Evolutionary conservation across 495 filamentous ascomycete genomes (phyloP), one percentile per base, ranked within the genome.

Genomic region (Neurospora sp.): DNA sequence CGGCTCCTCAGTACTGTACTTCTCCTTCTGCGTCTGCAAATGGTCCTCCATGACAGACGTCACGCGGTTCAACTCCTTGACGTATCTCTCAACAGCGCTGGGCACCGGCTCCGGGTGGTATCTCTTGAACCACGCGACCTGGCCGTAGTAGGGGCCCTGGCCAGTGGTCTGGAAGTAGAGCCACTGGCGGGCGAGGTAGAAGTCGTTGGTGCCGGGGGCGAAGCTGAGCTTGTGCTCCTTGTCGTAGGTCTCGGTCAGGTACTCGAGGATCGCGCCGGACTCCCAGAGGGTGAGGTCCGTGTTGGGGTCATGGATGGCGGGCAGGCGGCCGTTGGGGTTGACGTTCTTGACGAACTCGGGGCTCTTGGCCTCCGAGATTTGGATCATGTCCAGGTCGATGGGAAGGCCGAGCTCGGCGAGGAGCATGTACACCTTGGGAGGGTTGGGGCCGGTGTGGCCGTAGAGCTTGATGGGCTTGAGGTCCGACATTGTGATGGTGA

Each of bases 251-350:
- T 91, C 89, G 59, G 92, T 76, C 20, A 94, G 82, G 77, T 94
- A 94, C 72, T 90, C 83, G 74, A 93, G 72, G 79, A 93, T 92
- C 17, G 92, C 92, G 70, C 90, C 91, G 6, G 88, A 90, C 76
- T 93, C 91, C 89, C 90, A 93, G 14, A 94, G 76, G 0, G 82
- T 89, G 74, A 91, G 80, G 72, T 82, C 85, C 0, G 87, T 90
- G 82, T 94, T 93, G 31, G 88, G 86, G 78, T 93, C 91, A 68
- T 90, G 79, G 71, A 93, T 88, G 65, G 81, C 71, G 0, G 87
- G 90, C 12, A 90, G 69, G 2, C 92, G 90, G 69, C 91, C 92
- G 80, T 94, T 94, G 74, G 90, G 91, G 78, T 92, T 94, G 82
- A 91, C 74, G 14, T 81, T 81, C 12, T 27, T 14, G 9, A 81